These are phyloP conservation scores for Neurospora pannonica DNA, from an alignment of 495 filamentous ascomycete species.

Conservation along the genomic window DNA sequence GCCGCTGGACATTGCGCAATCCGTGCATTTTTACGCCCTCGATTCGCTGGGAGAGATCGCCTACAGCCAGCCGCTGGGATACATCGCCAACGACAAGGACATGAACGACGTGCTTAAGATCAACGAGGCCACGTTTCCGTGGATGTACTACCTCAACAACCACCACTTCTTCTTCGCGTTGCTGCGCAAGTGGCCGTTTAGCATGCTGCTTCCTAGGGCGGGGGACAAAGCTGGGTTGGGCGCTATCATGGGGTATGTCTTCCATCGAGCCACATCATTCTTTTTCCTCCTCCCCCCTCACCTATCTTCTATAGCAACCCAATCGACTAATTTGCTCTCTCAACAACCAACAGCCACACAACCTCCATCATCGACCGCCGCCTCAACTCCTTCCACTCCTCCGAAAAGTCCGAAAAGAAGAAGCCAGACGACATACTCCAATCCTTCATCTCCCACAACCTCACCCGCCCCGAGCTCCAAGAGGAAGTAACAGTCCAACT, in stretches of 20 bases:
- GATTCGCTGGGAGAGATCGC: conserved; percentile 58
- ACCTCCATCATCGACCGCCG: conserved; percentile 17
- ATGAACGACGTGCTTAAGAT: conserved; percentile 44
- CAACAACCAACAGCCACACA: background rate
- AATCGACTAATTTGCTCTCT: background rate
- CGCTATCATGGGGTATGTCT: conserved; percentile 8
- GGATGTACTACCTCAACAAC: conserved; percentile 39
- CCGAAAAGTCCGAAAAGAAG: background rate
- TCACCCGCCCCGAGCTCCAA: conserved; percentile 27
- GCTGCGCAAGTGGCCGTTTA: conserved; percentile 27
- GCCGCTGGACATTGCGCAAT: conserved; percentile 42
- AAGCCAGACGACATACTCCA: conserved; percentile 25
- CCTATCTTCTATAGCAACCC: background rate
- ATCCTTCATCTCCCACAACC: conserved; percentile 35
- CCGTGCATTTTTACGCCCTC: conserved; percentile 45
- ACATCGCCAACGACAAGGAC: conserved; percentile 49
- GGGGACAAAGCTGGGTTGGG: conserved; percentile 15
- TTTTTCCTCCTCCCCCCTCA: too few species aligned
- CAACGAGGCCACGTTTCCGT: conserved; percentile 40
- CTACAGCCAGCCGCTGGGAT: conserved; percentile 54
- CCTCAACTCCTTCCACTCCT: conserved; percentile 5
- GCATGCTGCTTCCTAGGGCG: conserved; percentile 6
- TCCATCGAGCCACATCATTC: too few species aligned
- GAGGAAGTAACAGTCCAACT: conserved; percentile 34
- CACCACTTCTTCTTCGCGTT: conserved; percentile 46